Evolutionary conservation across 2,329 filamentous ascomycete species (phyloP), one percentile per base, ranked within the genome.

Genomic region (Phyllosticta paracitricarpa): DNA sequence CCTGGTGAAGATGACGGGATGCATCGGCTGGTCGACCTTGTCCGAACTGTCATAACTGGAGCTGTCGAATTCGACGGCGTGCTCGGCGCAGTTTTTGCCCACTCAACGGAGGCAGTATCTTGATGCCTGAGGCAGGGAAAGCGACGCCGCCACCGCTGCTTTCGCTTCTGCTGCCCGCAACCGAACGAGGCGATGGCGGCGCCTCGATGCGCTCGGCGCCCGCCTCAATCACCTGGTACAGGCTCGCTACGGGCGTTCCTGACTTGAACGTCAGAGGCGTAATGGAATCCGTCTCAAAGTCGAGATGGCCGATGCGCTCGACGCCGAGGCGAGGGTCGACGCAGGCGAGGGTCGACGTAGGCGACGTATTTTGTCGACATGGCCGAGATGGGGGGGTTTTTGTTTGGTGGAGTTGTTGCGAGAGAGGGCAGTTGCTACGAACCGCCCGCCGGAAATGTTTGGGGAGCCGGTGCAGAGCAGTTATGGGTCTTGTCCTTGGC

Each of bases 1-100:
- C 65, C 83, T 83, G 2, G 80, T 82, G 68, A 83, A 82, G 60
- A 82, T 82, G 8, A 84, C 81, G 0, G 81, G 81, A 63, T 82
- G 78, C 0, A 77, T 79, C 0, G 81, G 81, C 52, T 73, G 71
- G 60, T 81, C 81, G 0, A 75, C 71, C 64, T 83, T 84, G 65
- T 84, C 82, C 4, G 76, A 81, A 61, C 75, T 77, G 67, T 84
- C 82, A 65, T 78, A 84, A 0, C 82, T 81, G 1, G 78, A 81
- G 10, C 70, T 74, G 65, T 84, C 82, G 71, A 84, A 84, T 63
- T 84, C 81, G 59, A 77, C 79, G 1, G 82, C 82, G 66, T 84
- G 82, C 51, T 82, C 81, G 33, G 73, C 71, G 65, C 84, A 84
- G 65, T 84, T 84, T 67, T 84, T 83, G 28, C 81, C 80, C 2